phyloP scores from a whole-genome alignment of 208 protist species.

The Crithidia fasciculata region DNA sequence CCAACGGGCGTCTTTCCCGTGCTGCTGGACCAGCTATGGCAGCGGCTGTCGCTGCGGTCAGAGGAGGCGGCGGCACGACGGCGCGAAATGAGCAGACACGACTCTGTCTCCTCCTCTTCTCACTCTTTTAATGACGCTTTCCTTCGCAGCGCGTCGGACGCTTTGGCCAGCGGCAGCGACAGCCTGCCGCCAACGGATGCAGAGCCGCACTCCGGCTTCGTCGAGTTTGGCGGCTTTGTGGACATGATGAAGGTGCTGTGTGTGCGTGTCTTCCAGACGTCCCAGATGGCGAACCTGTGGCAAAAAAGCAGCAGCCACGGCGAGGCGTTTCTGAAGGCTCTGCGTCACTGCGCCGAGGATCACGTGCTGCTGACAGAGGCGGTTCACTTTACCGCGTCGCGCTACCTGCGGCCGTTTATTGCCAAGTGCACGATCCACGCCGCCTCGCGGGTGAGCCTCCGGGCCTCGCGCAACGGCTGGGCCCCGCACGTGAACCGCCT shows the following conservation, averaged over 20 bases:
- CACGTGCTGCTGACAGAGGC: constrained; percentile 62
- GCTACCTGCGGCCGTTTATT: constrained; percentile 72
- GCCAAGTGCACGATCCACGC: constrained; percentile 53
- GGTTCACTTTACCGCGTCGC: constrained; percentile 63
- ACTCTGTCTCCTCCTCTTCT: not conserved
- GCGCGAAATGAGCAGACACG: not conserved
- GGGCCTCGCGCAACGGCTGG: constrained; percentile 65
- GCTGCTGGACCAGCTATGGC: constrained; percentile 78
- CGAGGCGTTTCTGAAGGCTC: constrained; percentile 32
- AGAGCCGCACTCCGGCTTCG: constrained; percentile 15
- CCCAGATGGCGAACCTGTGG: constrained; percentile 39
- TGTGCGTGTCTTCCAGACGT: constrained; percentile 80
- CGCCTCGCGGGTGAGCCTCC: constrained; percentile 54
- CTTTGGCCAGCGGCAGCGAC: not conserved
- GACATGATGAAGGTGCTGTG: constrained; percentile 89
- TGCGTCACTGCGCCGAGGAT: constrained; percentile 76
- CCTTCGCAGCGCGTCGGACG: not conserved
- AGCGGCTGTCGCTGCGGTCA: constrained; percentile 15
- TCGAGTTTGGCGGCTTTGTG: constrained; percentile 79
- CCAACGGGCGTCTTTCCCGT: constrained; percentile 73
- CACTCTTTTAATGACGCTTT: not conserved
- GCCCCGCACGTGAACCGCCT: constrained; percentile 67
- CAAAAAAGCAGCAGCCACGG: constrained; percentile 21
- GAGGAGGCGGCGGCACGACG: not conserved
- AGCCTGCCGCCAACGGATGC: not conserved